Evolutionary conservation across 257 asterid genomes (phyloP).

Genomic region (Salvia rosmarinus): DNA sequence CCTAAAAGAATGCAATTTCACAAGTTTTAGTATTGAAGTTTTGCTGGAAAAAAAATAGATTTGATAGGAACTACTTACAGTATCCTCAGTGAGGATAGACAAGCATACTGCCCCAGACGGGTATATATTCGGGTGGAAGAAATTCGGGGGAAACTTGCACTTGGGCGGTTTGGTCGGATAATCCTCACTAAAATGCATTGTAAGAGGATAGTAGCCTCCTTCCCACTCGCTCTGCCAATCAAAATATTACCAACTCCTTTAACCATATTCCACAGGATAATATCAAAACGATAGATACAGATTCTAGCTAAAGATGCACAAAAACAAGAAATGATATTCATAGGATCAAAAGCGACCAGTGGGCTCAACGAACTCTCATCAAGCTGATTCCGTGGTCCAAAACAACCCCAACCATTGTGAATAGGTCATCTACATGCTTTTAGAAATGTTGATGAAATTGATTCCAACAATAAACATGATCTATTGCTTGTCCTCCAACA

Average conservation of each 20-base stretch:
- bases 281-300: neutral
- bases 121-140: conserved; percentile 80
- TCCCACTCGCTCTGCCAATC: conserved; percentile 80
- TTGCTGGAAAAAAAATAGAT: neutral
- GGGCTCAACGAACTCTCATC: too few relatives aligned
- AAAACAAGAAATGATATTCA: too few relatives aligned
- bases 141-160: conserved; percentile 73
- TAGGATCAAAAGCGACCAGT: too few relatives aligned
- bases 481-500: too few relatives aligned
- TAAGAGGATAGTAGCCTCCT: conserved; percentile 74
- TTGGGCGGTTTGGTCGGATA: conserved; percentile 80
- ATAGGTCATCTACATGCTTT: too few relatives aligned
- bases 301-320: neutral
- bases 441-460: too few relatives aligned
- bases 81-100: conserved; percentile 77
- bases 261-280: neutral
- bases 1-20: conserved; percentile 32
- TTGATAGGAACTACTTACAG: conserved; percentile 68
- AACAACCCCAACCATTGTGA: too few relatives aligned
- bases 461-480: too few relatives aligned
- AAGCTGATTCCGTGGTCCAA: too few relatives aligned
- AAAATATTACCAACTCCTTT: neutral
- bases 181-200: conserved; percentile 70
- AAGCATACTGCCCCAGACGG: conserved; percentile 81
- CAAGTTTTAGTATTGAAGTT: neutral